phyloP scores from a whole-genome alignment of 768 basidiomycete genomes.

The Macrolepiota dolichaula region DNA sequence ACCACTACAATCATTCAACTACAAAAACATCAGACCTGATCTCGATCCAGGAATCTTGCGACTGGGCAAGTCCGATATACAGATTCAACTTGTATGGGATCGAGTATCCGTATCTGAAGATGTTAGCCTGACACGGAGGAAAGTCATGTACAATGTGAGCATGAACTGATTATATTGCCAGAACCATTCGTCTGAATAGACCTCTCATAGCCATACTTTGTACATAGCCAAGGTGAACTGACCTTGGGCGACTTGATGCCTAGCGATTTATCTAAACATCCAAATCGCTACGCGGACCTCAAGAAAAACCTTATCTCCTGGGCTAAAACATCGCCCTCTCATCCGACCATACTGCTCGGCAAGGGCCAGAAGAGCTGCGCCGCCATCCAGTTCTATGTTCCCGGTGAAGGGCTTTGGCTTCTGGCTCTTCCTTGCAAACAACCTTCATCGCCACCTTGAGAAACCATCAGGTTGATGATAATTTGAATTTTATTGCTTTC shows the following conservation, averaged over 20 bases:
- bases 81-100: not conserved
- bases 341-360: not conserved
- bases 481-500: not conserved
- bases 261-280: not conserved
- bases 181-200: not conserved
- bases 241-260: rapidly evolving
- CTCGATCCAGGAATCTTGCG: not conserved
- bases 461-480: too few species aligned
- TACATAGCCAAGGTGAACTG: not conserved
- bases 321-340: not conserved
- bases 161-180: not conserved
- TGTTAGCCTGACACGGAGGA: not conserved
- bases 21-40: not conserved
- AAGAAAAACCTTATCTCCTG: not conserved
- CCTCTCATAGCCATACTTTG: not conserved
- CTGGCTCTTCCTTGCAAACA: not conserved
- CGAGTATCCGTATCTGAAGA: too few species aligned
- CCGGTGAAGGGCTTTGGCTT: not conserved
- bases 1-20: not conserved
- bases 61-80: not conserved
- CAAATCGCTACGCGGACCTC: not conserved
- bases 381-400: not conserved
- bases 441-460: too few species aligned
- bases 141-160: not conserved
- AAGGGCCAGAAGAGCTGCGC: not conserved